phyloP scores from a whole-genome alignment of 1,284 basidiomycete species.

The Cutaneotrichosporon arboriforme region DNA sequence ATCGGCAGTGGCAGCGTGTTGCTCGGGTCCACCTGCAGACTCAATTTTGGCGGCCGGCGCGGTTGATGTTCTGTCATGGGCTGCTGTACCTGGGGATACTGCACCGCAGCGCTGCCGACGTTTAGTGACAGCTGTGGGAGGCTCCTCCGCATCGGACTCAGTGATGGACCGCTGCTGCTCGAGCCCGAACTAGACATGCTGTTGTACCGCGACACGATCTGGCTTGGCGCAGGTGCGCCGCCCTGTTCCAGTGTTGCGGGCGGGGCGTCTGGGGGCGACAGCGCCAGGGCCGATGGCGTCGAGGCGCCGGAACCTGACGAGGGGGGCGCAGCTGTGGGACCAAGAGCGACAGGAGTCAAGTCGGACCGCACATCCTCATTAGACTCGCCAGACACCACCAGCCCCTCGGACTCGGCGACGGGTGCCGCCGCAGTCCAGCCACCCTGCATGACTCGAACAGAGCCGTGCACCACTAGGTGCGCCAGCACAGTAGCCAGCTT shows the following conservation, averaged over 20 bases:
- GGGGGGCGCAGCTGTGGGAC: background rate
- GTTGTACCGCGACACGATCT: background rate
- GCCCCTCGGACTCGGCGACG: constrained; percentile 2
- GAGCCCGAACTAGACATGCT: constrained; percentile 21
- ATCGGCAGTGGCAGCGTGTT: too few species aligned
- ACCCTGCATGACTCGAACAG: constrained; percentile 26
- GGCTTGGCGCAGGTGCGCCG: constrained; percentile 1
- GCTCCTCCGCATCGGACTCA: constrained; percentile 17
- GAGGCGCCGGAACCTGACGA: background rate
- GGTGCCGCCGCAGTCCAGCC: constrained; percentile 31
- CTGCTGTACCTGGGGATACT: background rate
- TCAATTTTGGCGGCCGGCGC: constrained; percentile 35
- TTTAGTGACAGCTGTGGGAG: constrained; percentile 28
- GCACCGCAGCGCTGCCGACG: background rate
- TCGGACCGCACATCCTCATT: constrained; percentile 5
- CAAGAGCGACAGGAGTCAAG: background rate
- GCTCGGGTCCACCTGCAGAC: constrained; percentile 29
- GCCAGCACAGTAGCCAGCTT: constrained; percentile 21
- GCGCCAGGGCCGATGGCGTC: background rate
- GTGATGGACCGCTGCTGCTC: constrained; percentile 6
- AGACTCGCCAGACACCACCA: constrained; percentile 5
- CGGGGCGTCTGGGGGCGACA: background rate
- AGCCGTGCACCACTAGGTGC: constrained; percentile 18
- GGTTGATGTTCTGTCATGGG: constrained; percentile 3
- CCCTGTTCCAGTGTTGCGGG: background rate